Evolutionary conservation across 139 green algal genomes (phyloP).

Genomic region (Chlorella sorokiniana): DNA sequence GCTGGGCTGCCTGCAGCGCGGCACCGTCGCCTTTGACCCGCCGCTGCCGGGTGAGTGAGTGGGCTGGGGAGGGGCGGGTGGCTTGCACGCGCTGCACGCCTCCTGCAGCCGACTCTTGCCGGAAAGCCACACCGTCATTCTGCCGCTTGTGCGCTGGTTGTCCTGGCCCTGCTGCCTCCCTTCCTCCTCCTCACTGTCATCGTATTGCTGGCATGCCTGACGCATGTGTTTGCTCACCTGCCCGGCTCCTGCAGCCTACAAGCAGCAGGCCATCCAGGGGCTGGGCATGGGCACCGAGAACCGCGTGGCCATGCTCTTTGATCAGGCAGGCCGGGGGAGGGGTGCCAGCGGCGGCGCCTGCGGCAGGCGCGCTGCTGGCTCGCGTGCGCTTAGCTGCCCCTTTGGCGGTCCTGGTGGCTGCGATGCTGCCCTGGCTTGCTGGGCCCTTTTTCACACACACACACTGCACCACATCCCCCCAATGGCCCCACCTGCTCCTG

Average conservation of each 20-base stretch:
- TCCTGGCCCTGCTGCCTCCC: not conserved
- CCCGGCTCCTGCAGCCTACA: conserved; percentile 10
- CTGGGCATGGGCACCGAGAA: conserved; percentile 46
- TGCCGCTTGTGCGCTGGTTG: too few species aligned
- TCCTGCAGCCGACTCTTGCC: not conserved
- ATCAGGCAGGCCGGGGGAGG: not conserved
- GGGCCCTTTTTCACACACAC: not conserved
- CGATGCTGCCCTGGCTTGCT: not conserved
- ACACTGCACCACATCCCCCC: not conserved
- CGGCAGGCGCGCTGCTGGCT: too few species aligned
- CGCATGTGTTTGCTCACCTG: not conserved
- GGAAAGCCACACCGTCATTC: too few species aligned
- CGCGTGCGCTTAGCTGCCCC: too few species aligned
- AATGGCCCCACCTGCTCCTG: not conserved
- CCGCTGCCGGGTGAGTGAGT: conserved; percentile 32
- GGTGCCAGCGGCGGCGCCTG: not conserved
- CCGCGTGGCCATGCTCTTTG: conserved; percentile 39
- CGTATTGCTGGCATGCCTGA: not conserved
- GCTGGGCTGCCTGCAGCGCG: conserved; percentile 38
- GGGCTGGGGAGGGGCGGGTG: not conserved
- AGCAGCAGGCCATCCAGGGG: conserved; percentile 33
- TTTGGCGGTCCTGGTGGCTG: too few species aligned
- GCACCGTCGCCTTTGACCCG: conserved; percentile 32
- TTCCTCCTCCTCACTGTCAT: not conserved
- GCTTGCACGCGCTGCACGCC: not conserved